Percentiles rank a stretch among this genome's conserved stretches.
These are phyloP conservation scores for Ceratocystis eucalypticola DNA, from an alignment of 2,329 filamentous ascomycete species.

Conservation along the genomic window DNA sequence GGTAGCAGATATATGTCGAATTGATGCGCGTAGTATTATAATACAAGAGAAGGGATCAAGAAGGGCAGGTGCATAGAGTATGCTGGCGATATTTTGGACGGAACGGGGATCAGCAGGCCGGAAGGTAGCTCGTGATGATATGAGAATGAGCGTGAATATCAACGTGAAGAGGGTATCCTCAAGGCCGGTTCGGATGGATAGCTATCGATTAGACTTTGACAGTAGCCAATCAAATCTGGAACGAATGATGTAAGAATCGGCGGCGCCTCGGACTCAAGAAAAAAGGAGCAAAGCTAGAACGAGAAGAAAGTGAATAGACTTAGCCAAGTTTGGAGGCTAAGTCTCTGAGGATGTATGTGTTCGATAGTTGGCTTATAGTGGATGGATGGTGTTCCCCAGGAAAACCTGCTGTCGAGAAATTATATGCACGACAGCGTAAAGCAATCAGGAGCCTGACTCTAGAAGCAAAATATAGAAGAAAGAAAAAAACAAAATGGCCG, in stretches of 20 bases:
- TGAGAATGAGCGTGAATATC: neutral
- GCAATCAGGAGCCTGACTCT: neutral
- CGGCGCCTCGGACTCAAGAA: neutral
- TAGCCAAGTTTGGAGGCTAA: neutral
- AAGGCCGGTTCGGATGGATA: neutral
- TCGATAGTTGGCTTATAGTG: neutral
- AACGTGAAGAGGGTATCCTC: neutral
- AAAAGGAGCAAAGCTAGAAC: neutral
- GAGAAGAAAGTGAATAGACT: neutral
- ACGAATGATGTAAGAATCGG: neutral
- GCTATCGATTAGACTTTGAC: neutral
- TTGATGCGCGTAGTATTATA: neutral
- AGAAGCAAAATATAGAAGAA: neutral
- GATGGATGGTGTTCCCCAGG: neutral
- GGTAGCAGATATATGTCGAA: neutral
- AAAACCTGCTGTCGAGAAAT: neutral
- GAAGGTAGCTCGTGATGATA: neutral
- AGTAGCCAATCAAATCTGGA: neutral
- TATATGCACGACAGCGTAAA: neutral
- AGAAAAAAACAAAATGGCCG: neutral
- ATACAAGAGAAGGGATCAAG: neutral
- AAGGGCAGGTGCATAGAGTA: neutral
- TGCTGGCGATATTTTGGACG: neutral
- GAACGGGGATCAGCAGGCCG: neutral
- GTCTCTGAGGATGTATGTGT: neutral